Evolutionary conservation across 495 filamentous ascomycete genomes (phyloP), one percentile per base, ranked within the genome.

Genomic region (Penicillium coprophilum): DNA sequence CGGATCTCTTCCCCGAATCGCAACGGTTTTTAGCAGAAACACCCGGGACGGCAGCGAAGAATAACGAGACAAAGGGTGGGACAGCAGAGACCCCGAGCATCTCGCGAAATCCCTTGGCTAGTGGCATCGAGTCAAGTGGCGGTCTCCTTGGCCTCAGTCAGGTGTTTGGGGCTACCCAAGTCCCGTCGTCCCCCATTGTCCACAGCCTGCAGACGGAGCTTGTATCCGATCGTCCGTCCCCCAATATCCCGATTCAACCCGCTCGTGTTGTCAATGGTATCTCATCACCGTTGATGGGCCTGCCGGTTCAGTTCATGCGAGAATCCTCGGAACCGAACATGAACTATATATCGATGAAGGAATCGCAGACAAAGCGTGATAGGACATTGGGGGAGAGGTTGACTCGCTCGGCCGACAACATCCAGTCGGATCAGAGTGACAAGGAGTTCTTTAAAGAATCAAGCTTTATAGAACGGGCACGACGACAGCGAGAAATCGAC

Each of bases 141-240:
- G 77, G 75, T 12, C 59, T 78, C 6, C 72, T 82, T 69, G 70
- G 73, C 4, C 62, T 81, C 13, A 82, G 80, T 46, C 79, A 82
- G 60, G 61, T 80, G 0, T 82, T 82, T 60, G 73, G 68, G 44
- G 73, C 76, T 10, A 82, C 80, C 0, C 80, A 81, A 53, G 79
- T 74, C n/a, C 71, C 75, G n/a, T 79, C 79, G 2, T 81, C 80
- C 12, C 80, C 80, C 2, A 59, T 82, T 27, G 67, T 74, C 11
- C 71, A 75, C 58, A 53, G 61, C 9, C 61, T 68, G 4, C 68
- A 72, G 3, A 67, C 72, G 8, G 80, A 80, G 43, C 60, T 68
- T 7, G 38, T 73, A 46, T 81, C 79, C 11, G 77, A 79, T 40
- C 75, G 79, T 24, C 80, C 80, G 10, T 82, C 80, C 2, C 80